Evolutionary conservation across 2,329 filamentous ascomycete species (phyloP).

Genomic region (Penicillium sp.): DNA sequence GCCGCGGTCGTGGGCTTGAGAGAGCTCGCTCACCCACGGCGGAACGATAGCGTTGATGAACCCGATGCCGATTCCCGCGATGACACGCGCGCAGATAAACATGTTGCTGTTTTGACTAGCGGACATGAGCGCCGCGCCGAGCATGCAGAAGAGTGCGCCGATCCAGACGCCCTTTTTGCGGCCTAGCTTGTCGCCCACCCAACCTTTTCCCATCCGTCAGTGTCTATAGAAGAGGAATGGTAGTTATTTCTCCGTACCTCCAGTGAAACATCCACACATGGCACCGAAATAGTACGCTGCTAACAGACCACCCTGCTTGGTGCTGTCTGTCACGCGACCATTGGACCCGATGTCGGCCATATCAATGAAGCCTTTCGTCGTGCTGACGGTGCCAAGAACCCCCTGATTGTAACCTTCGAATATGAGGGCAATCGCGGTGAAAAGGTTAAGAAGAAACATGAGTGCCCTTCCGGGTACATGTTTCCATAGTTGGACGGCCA

Average conservation of each 20-base stretch:
- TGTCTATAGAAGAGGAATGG: neutral
- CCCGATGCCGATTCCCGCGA: slow-evolving; percentile 32
- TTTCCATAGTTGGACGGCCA: slow-evolving; percentile 26
- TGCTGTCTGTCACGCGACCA: slow-evolving; percentile 23
- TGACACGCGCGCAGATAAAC: slow-evolving; percentile 30
- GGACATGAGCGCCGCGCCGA: slow-evolving; percentile 24
- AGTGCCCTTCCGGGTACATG: slow-evolving; percentile 24
- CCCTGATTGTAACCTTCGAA: slow-evolving; percentile 33
- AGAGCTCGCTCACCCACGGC: slow-evolving; percentile 26
- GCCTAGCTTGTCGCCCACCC: slow-evolving; percentile 26
- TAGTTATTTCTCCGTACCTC: slow-evolving; percentile 5
- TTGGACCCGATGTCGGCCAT: slow-evolving; percentile 24
- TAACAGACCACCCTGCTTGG: slow-evolving; percentile 29
- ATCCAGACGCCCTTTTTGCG: slow-evolving; percentile 24
- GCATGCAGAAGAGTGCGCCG: slow-evolving; percentile 23
- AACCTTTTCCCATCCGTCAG: slow-evolving; percentile 12
- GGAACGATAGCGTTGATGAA: slow-evolving; percentile 30
- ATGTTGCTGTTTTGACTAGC: slow-evolving; percentile 23
- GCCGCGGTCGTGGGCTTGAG: slow-evolving; percentile 26
- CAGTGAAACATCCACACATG: slow-evolving; percentile 26
- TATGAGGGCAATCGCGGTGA: slow-evolving; percentile 26
- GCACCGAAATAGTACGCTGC: slow-evolving; percentile 30
- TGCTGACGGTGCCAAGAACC: slow-evolving; percentile 26
- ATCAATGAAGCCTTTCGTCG: slow-evolving; percentile 28
- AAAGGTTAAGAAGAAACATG: slow-evolving; percentile 25